Evolutionary conservation across 2,329 filamentous ascomycete species (phyloP).

Genomic region (Cercospora berteroae): DNA sequence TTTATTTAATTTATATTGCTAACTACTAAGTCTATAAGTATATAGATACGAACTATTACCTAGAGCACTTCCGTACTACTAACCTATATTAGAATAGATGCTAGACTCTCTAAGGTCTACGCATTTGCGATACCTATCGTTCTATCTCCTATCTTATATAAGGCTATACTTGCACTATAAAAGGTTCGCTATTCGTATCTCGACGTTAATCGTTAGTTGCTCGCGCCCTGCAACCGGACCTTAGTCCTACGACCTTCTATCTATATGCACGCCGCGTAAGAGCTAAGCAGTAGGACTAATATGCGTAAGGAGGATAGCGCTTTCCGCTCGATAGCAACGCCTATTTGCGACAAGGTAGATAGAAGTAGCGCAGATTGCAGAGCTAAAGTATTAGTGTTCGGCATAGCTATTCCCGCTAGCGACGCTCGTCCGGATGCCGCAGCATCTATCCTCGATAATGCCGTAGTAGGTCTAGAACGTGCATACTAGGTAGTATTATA

Average conservation of each 20-base stretch:
- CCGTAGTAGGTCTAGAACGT: not conserved
- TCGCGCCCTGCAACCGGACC: not conserved
- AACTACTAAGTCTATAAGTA: not conserved
- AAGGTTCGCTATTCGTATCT: not conserved
- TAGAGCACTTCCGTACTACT: not conserved
- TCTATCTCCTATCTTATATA: not conserved
- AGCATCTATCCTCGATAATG: not conserved
- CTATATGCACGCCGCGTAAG: not conserved
- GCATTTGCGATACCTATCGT: not conserved
- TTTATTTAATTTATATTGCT: not conserved
- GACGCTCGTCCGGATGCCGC: not conserved
- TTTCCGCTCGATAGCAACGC: not conserved
- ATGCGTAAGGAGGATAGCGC: not conserved
- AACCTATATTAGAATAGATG: not conserved
- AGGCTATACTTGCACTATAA: not conserved
- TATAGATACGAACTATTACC: not conserved
- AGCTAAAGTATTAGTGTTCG: not conserved
- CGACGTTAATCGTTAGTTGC: not conserved
- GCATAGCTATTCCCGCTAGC: not conserved
- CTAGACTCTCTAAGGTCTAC: not conserved
- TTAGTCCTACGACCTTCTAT: not conserved
- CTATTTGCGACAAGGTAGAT: not conserved
- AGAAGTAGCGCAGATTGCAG: not conserved
- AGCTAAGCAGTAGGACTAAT: not conserved
- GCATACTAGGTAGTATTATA: not conserved